A percentile compares a stretch with the other conserved stretches of the same genome.
phyloP scores from a whole-genome alignment of 108 stramenopile species.

The Skeletonema grethae region DNA sequence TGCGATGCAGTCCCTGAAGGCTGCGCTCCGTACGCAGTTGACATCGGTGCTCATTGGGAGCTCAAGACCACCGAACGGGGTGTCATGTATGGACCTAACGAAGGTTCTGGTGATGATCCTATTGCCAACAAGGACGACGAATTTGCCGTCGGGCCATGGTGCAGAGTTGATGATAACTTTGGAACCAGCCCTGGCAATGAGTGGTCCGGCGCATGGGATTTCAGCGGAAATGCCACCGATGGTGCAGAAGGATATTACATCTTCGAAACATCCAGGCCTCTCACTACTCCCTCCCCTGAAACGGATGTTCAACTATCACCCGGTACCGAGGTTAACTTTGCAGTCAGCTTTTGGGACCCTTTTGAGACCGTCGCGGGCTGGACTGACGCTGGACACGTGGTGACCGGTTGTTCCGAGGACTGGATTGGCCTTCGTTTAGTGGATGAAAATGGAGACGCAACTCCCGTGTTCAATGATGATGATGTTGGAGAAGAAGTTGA shows the following conservation, averaged over 20 bases:
- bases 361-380: conserved; percentile 36
- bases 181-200: conserved; percentile 33
- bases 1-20: conserved; percentile 7
- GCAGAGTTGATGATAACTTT: conserved; percentile 42
- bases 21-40: conserved; percentile 38
- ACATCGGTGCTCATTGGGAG: conserved; percentile 46
- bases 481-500: neutral
- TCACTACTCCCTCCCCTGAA: conserved; percentile 18
- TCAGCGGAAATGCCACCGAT: neutral
- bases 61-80: conserved; percentile 26
- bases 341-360: conserved; percentile 42
- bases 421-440: conserved; percentile 38
- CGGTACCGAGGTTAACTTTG: conserved; percentile 11
- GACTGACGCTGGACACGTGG: conserved; percentile 39
- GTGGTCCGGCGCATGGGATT: conserved; percentile 36
- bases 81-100: conserved; percentile 13
- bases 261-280: conserved; percentile 28
- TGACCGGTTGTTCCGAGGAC: conserved; percentile 39
- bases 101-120: conserved; percentile 34
- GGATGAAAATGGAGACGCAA: conserved; percentile 11
- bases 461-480: neutral
- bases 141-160: conserved; percentile 36
- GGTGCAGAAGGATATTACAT: conserved; percentile 16
- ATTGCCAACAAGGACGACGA: conserved; percentile 49
- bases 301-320: conserved; percentile 25